Evolutionary conservation across 139 green algal species (phyloP), one percentile per base, ranked within the genome.

Genomic region (Tetraselmis chui): DNA sequence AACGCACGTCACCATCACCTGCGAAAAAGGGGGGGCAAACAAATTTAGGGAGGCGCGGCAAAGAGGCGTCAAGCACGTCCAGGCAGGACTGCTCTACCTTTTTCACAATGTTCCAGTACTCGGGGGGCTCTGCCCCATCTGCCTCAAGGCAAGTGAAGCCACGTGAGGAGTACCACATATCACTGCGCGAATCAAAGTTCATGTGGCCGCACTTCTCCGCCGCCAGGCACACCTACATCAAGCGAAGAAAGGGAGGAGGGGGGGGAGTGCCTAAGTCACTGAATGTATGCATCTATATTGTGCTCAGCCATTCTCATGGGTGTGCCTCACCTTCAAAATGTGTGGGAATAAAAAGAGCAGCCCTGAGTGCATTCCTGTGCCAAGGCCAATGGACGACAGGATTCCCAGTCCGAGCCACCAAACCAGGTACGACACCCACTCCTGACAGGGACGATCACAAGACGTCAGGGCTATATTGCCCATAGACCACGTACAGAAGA

Each of bases 321-420:
- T n/a, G n/a, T n/a, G 25, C 11, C 85, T 11, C 79, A 96, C 94
- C 91, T 96, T 98, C 24, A 98, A 89, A 45, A 98, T 97, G 92
- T 98, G 94, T 24, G 95, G 95, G 76, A 97, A 98, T 5, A 98
- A 84, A 86, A 98, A 98, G 2, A 98, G 90, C 28, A 98, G 84
- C 1, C 95, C 95, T 0, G 94, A 96, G 85, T 98, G 95, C 95
- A 98, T 97, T 76, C 95, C 95, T 22, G 91, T 95, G 31, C 95
- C 95, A 59, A 98, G 85, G 1, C 95, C 95, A 25, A 98, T 96
- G 26, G 93, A 97, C 0, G 92, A 97, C 30, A 98, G 85, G 25
- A 98, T 84, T 24, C 95, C 95, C 1, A 98, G 88, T 23, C 93
- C 93, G 31, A 97, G 80, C 94, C 94, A 97, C 94, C 94, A 97